Percentiles rank a stretch among this genome's conserved stretches.
Conservation (phyloP, 805 yeast genomes). For the Candida peoriensis region DNA sequence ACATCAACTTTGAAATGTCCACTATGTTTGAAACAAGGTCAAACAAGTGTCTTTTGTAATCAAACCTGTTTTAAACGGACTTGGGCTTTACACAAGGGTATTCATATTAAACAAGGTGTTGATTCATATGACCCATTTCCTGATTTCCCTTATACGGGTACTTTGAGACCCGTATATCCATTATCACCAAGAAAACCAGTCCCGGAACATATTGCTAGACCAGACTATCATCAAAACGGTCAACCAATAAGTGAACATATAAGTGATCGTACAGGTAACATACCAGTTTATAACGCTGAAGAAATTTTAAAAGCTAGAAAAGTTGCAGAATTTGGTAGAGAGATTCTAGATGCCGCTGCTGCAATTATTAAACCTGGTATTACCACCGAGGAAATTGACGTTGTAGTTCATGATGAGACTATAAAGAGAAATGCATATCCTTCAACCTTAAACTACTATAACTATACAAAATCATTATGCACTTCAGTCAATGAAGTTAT, state of each 20-base stretch:
- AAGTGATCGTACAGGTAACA: constrained; percentile 62
- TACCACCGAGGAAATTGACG: constrained; percentile 90
- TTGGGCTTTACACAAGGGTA: constrained; percentile 69
- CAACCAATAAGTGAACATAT: constrained; percentile 72
- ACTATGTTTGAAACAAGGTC: constrained; percentile 71
- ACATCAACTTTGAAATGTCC: constrained; percentile 82
- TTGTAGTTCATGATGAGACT: constrained; percentile 81
- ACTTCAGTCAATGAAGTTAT: constrained; percentile 93
- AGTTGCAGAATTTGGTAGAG: constrained; percentile 76
- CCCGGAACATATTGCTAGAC: constrained; percentile 64
- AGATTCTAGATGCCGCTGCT: constrained; percentile 85
- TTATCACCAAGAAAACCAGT: constrained; percentile 64
- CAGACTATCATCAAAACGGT: constrained; percentile 84
- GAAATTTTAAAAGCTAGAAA: constrained; percentile 71
- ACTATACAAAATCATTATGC: constrained; percentile 89
- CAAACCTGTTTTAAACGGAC: constrained; percentile 75
- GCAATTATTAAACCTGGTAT: constrained; percentile 79
- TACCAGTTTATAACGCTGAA: constrained; percentile 57
- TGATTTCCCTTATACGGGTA: constrained; percentile 66
- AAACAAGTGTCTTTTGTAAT: constrained; percentile 66
- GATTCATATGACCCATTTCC: constrained; percentile 84
- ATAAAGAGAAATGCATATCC: constrained; percentile 89
- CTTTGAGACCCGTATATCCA: constrained; percentile 75
- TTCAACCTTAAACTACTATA: constrained; percentile 89
- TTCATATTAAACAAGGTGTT: constrained; percentile 61